Evolutionary conservation across 169 alveolate species (phyloP), one percentile per base, ranked within the genome.

Genomic region (Cryptosporidium felis): DNA sequence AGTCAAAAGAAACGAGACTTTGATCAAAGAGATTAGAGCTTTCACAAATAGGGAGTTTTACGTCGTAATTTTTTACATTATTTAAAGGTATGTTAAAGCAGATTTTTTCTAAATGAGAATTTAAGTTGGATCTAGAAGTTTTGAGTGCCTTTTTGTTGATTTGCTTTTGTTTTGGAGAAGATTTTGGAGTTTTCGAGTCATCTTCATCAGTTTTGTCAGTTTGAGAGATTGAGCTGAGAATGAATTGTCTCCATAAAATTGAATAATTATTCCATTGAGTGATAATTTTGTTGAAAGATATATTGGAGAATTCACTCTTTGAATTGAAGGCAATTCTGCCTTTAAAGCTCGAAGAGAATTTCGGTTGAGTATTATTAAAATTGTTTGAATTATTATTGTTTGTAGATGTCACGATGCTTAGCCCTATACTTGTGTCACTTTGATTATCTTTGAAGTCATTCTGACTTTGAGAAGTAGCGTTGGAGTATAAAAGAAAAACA

Each of bases 221-320:
- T n/a, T n/a, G n/a, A n/a, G n/a, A n/a, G n/a, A n/a, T 47, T n/a
- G 23, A 18, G 26, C 38, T 74, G 12, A 51, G 56, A 36, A 74
- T 34, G n/a, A 36, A 53, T 23, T 74, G 63, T 34, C 85, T 49
- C 85, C 85, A 74, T 10, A 53, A n/a, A n/a, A 74, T 74, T 5
- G 85, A 74, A 18, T 36, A 74, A 12, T 74, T 74, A 53, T 74
- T 74, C 85, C 85, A 74, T 41, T 47, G 56, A 18, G 66, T 36
- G 23, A 58, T 16, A 1, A 74, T 74, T 23, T 74, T 74, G 41
- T 74, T 74, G 9, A 65, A 49, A 14, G 81, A 65, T 9, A 45
- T 46, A 18, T 14, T 44, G 40, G 41, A 14, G 49, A 16, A 14
- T 28, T 5, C 30, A 16, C 5, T 12, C 30, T 56, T 56, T 18